phyloP scores from a whole-genome alignment of 129 eudicot species.

The Pseudognaphalium luteoalbum region DNA sequence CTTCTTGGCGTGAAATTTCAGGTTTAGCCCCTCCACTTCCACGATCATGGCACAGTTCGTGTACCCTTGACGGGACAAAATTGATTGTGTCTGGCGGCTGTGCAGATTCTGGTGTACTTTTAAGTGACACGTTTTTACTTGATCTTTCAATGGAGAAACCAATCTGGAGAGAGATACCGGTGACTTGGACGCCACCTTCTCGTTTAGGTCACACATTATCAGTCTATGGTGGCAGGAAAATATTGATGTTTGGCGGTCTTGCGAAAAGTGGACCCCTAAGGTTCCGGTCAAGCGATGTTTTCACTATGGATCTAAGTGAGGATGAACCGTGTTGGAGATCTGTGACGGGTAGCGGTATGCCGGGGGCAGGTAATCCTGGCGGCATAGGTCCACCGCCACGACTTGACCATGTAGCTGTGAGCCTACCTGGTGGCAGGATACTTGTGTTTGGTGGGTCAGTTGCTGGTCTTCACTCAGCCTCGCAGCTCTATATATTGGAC shows the following conservation, averaged over 20 bases:
- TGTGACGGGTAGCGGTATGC: constrained; percentile 79
- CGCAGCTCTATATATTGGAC: constrained; percentile 76
- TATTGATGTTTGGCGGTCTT: constrained; percentile 93
- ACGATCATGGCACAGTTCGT: constrained; percentile 96
- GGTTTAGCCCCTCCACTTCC: constrained; percentile 90
- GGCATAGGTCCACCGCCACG: constrained; percentile 86
- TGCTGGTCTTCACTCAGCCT: constrained; percentile 86
- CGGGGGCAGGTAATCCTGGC: constrained; percentile 75
- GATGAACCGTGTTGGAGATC: constrained; percentile 70
- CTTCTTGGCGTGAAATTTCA: constrained; percentile 88
- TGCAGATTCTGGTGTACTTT: constrained; percentile 92
- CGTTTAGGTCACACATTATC: constrained; percentile 91
- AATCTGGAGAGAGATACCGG: constrained; percentile 85
- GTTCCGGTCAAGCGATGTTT: constrained; percentile 63
- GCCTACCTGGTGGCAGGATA: constrained; percentile 84
- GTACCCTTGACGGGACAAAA: constrained; percentile 92
- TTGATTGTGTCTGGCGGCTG: constrained; percentile 91
- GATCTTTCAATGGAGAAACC: constrained; percentile 88
- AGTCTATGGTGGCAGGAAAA: constrained; percentile 91
- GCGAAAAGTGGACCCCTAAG: constrained; percentile 94
- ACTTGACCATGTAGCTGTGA: constrained; percentile 82
- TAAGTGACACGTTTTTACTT: constrained; percentile 83
- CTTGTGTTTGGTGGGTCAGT: constrained; percentile 89
- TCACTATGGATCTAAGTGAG: constrained; percentile 63
- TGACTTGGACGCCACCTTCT: constrained; percentile 94